Evolutionary conservation across 192 early-diverging fungal genomes (phyloP).

Genomic region (Backusella mclennaniae): DNA sequence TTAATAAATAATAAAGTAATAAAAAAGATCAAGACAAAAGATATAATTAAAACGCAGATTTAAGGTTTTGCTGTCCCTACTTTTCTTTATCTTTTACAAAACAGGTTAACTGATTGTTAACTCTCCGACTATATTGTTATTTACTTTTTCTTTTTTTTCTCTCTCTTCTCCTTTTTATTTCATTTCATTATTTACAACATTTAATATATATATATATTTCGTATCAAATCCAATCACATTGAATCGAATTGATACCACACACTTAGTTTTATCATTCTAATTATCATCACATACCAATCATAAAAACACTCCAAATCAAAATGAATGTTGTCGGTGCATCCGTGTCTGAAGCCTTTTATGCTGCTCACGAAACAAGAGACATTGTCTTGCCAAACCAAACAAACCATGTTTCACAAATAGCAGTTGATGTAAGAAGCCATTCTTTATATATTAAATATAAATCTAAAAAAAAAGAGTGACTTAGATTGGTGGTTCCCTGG

Average conservation of each 20-base stretch:
- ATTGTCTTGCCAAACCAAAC: constrained; percentile 86
- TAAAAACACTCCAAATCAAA: not conserved
- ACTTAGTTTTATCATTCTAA: not conserved
- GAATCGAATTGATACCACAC: not conserved
- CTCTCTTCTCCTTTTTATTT: not conserved
- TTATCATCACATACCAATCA: not conserved
- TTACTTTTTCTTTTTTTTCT: not conserved
- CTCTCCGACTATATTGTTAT: not conserved
- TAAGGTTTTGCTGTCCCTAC: not conserved
- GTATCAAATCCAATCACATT: not conserved
- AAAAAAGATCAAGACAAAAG: not conserved
- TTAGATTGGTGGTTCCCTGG: constrained; percentile 71
- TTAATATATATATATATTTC: not conserved
- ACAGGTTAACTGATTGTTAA: not conserved
- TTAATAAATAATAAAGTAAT: not conserved
- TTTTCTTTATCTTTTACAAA: not conserved
- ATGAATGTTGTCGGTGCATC: constrained; percentile 56
- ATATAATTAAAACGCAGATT: not conserved
- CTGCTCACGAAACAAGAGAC: constrained; percentile 63
- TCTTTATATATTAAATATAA: not conserved
- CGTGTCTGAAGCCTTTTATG: constrained; percentile 45
- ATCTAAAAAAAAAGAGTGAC: not conserved
- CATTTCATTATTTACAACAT: not conserved
- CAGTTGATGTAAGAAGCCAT: constrained; percentile 75
- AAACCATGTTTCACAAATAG: constrained; percentile 82